A percentile compares a stretch with the other conserved stretches of the same genome.
phyloP scores from a whole-genome alignment of 1,284 basidiomycete genomes.

The Baeospora myosura region DNA sequence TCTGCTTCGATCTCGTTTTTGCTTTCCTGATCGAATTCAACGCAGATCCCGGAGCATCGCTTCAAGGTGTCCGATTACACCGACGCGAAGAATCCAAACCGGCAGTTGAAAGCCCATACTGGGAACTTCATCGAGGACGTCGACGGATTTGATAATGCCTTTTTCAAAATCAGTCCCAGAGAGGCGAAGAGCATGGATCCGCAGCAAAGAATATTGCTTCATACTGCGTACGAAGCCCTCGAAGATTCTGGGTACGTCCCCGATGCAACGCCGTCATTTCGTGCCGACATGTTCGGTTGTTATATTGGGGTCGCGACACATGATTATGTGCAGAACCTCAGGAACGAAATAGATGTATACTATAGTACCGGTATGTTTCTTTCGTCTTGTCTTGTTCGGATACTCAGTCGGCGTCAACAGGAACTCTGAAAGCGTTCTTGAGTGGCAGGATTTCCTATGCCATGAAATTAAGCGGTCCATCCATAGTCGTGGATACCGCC shows the following conservation, averaged over 20 bases:
- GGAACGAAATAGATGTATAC: conserved; percentile 57
- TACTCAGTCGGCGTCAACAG: conserved; percentile 28
- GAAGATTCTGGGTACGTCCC: conserved; percentile 67
- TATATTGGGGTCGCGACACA: conserved; percentile 63
- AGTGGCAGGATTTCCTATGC: conserved; percentile 66
- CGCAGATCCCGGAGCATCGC: conserved; percentile 51
- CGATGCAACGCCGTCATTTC: conserved; percentile 40
- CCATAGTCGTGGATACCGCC: conserved; percentile 63
- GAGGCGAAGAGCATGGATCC: conserved; percentile 71
- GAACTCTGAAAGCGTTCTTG: conserved; percentile 60
- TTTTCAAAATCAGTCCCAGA: conserved; percentile 66
- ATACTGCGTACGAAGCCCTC: conserved; percentile 58
- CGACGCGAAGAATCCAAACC: conserved; percentile 20
- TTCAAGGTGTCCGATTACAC: conserved; percentile 43
- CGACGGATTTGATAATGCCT: conserved; percentile 58
- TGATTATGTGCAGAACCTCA: conserved; percentile 61
- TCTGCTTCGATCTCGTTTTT: conserved; percentile 1
- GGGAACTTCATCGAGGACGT: conserved; percentile 58
- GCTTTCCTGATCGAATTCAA: conserved; percentile 5
- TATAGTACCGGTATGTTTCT: conserved; percentile 57
- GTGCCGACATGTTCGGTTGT: conserved; percentile 50
- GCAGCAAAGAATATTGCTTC: conserved; percentile 62
- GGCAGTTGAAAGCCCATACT: conserved; percentile 41
- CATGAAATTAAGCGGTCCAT: conserved; percentile 61
- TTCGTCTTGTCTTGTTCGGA: conserved; percentile 4